Conservation (phyloP, 2,329 filamentous ascomycete genomes). For the Fusarium bactridioides region DNA sequence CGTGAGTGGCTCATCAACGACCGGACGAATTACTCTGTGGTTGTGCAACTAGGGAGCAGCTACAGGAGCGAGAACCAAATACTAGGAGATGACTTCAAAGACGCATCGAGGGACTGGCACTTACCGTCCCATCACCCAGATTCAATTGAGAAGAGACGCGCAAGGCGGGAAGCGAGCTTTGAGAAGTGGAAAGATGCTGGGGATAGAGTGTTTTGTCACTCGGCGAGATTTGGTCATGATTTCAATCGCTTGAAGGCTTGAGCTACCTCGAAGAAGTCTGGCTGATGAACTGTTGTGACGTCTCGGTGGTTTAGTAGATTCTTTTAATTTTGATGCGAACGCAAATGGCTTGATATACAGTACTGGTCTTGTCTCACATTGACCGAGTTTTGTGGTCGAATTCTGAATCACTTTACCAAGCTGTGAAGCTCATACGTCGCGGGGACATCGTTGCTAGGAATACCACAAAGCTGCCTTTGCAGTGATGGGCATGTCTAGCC, state of each 20-base stretch:
- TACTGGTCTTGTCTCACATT: neutral
- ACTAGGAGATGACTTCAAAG: neutral
- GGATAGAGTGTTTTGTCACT: slow-evolving; percentile 33
- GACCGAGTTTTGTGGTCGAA: neutral
- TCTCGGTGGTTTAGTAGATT: neutral
- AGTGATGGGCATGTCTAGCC: neutral
- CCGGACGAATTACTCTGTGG: slow-evolving; percentile 10
- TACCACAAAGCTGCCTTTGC: neutral
- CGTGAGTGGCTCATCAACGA: slow-evolving; percentile 4
- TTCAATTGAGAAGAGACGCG: slow-evolving; percentile 14
- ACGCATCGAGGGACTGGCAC: neutral
- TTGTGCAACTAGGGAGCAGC: slow-evolving; percentile 20
- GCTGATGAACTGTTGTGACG: neutral
- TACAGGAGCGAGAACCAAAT: slow-evolving; percentile 4
- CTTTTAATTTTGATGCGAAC: neutral
- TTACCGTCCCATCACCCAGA: neutral
- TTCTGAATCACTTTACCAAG: neutral
- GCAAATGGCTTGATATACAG: neutral
- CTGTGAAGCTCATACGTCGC: neutral
- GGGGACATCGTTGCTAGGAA: neutral
- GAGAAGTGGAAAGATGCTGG: slow-evolving; percentile 37
- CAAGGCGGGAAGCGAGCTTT: slow-evolving; percentile 32
- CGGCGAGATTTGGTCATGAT: slow-evolving; percentile 20
- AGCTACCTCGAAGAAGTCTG: neutral
- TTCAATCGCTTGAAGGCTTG: neutral